Base-by-base conservation (phyloP, 2,329 filamentous ascomycete genomes). In the Huntiella moniliformis region DNA sequence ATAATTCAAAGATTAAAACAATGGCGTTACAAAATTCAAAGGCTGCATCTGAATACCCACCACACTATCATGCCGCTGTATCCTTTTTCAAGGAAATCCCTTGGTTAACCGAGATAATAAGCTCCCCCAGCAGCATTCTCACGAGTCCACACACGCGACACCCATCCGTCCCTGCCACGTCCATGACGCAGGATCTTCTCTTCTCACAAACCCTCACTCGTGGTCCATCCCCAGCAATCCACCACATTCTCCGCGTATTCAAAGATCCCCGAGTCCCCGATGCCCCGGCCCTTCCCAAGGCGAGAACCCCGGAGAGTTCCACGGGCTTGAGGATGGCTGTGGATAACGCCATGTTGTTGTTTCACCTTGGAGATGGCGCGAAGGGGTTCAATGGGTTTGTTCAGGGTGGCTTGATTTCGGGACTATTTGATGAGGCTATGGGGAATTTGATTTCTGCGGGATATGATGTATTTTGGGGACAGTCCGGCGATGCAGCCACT, bases 401-500 rank as follows among this genome's bases (percentile, higher is more conserved):
- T 2, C 55, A 58, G 43, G 56, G 56, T 31, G 57, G 56, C 4
- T 44, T 58, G 2, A 45, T 54, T 8, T 36, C 50, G 5, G 42
- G 51, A 6, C 6, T 56, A 6, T 51, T 58, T 12, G 57, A 58
- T 50, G 56, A 59, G 46, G 53, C 53, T 33, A 57, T 58, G 56
- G 55, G 54, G 17, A 42, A 42, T 18, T 43, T 57, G 28, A 42
- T 56, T 15, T 51, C 53, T 17, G 37, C 50, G 42, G 57, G 56
- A 38, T 46, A 53, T 40, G 32, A 52, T 28, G 42, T 16, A 5
- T 34, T 33, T 7, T 10, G 15, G 22, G 15, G 12, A 11, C 1
- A 17, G 1, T 36, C 6, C 5, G 11, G 6, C 7, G 12, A 2
- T 13, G 12, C 7, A 11, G 6, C 10, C 5, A 11, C 12, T 11